Base-by-base conservation (phyloP, 306 rosid species). In the Sicyos edulis region DNA sequence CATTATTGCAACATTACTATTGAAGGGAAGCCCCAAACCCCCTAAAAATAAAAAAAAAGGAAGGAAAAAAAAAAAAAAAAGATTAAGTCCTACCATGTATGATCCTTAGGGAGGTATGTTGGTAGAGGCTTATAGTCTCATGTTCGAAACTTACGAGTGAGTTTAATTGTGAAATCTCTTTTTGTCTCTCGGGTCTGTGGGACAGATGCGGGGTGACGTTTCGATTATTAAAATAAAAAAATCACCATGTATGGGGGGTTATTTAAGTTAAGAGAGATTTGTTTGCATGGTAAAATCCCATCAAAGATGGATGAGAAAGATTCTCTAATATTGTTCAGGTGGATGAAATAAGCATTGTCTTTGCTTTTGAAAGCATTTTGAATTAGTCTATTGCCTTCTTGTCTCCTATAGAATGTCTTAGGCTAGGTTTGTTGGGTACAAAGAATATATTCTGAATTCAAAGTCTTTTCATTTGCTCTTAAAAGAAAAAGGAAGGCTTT, bases 331-430 rank as follows among this genome's bases (percentile, higher is more conserved):
- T 45, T 19, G n/a, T 66, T 66, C 12, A 66, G 72, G 15, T 45
- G 72, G 14, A 45, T 66, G 32, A 47, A 67, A 67, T 67, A 67
- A 67, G 20, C 22, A 44, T 67, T 21, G 56, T 47, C 19, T 67
- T 67, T 45, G 72, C 56, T 6, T 67, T 21, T 65, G n/a, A 19
- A 32, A 65, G 71, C 72, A 67, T 21, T 67, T 67, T 67, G 71
- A 65, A 17, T 65, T 17, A 12, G 71, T 13, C 34, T 40, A 63
- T 37, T 37, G 34, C 12, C 32, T 4, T 19, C 2, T 65, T 65
- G 71, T 65, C 71, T 65, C 71, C 71, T 13, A 19, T 42, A 40
- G n/a, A 20, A 19, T 40, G 45, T 65, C 51, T 0, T 63, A 37
- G 22, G 68, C n/a, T 61, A 16, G 42, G 67, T 8, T 60, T 37